These are phyloP conservation scores for Chalara sp. DNA, from an alignment of 2,329 filamentous ascomycete species.

Conservation along the genomic window DNA sequence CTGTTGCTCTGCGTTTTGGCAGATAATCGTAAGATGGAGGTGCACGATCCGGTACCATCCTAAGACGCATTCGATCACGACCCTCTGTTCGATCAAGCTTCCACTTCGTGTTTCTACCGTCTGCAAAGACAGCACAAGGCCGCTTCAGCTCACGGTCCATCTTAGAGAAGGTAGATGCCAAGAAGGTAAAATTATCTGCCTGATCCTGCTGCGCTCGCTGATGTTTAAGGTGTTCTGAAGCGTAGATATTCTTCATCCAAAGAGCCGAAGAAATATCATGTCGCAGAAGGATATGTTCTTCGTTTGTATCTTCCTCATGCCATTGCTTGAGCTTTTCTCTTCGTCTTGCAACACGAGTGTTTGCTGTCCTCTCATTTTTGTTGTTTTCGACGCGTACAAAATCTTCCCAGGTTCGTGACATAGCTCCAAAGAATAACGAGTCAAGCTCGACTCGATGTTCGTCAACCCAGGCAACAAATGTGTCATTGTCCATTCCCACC, in stretches of 20 bases:
- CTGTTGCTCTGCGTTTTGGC: constrained; percentile 66
- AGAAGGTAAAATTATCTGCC: constrained; percentile 78
- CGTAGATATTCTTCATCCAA: constrained; percentile 94
- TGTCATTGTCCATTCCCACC: constrained; percentile 80
- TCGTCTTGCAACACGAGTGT: constrained; percentile 62
- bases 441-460: constrained; percentile 74
- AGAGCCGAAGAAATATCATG: constrained; percentile 82
- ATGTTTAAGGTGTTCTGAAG: constrained; percentile 85
- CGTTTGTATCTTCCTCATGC: constrained; percentile 61
- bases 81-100: constrained; percentile 94
- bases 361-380: constrained; percentile 69
- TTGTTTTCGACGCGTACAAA: constrained; percentile 81
- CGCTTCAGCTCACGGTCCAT: constrained; percentile 73
- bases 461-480: constrained; percentile 85
- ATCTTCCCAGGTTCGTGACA: constrained; percentile 80
- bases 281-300: constrained; percentile 67
- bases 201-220: constrained; percentile 87
- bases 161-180: constrained; percentile 67
- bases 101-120: constrained; percentile 64
- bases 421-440: constrained; percentile 69
- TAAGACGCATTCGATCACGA: constrained; percentile 86
- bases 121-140: constrained; percentile 74
- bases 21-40: constrained; percentile 68
- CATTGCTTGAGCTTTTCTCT: constrained; percentile 78
- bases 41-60: constrained; percentile 72